Percentiles rank a stretch among this genome's conserved stretches.
These are phyloP conservation scores for Geranium rotundifolium DNA, from an alignment of 345 rosid genomes.

Conservation along the genomic window DNA sequence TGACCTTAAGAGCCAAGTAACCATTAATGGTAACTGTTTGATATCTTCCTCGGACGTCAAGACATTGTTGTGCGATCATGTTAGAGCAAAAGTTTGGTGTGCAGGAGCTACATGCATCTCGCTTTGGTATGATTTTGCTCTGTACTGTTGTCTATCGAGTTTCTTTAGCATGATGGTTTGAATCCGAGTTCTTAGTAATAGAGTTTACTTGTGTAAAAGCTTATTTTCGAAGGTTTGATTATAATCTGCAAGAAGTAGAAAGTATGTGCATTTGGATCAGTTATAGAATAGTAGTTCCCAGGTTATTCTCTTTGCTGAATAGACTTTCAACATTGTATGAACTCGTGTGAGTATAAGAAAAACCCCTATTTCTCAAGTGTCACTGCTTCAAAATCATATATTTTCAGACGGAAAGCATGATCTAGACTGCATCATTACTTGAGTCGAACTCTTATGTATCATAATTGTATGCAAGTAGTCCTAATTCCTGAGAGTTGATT, in stretches of 20 bases:
- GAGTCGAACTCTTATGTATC: too few relatives aligned
- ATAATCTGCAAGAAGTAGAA: not conserved
- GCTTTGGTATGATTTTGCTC: slow-evolving; percentile 46
- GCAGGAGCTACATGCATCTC: slow-evolving; percentile 71
- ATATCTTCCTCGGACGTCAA: slow-evolving; percentile 85
- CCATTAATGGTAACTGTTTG: slow-evolving; percentile 62
- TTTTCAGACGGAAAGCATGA: not conserved
- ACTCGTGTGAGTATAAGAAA: not conserved
- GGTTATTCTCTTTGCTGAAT: not conserved
- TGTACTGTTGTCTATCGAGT: not conserved
- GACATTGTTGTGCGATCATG: slow-evolving; percentile 59
- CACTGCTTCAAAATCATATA: not conserved
- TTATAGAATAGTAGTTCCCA: not conserved
- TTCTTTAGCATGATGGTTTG: not conserved
- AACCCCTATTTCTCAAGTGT: not conserved
- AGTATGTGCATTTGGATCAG: too few relatives aligned
- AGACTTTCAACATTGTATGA: not conserved
- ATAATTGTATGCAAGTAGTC: too few relatives aligned
- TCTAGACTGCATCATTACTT: not conserved
- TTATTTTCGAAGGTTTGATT: not conserved
- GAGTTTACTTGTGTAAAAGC: not conserved
- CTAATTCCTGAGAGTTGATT: slow-evolving; percentile 2
- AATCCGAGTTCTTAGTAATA: not conserved
- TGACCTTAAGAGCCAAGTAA: slow-evolving; percentile 92
- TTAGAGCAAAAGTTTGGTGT: slow-evolving; percentile 80